Conservation (phyloP, 495 filamentous ascomycete genomes). For the Neurospora sp. region DNA sequence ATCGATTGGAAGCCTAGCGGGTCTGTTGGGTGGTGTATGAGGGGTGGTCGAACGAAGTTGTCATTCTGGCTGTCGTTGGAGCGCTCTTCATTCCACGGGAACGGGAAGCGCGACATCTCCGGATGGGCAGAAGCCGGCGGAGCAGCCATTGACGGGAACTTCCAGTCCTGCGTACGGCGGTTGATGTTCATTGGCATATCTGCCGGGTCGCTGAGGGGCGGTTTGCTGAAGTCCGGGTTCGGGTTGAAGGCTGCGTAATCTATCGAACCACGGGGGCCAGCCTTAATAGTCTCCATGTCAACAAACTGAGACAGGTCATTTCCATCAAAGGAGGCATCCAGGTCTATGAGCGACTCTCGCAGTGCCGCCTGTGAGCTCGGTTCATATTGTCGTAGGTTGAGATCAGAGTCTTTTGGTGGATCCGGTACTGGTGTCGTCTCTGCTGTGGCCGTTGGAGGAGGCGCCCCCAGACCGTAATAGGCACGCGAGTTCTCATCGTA, state of each 20-base stretch:
- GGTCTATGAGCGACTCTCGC: constrained; percentile 47
- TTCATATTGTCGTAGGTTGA: constrained; percentile 32
- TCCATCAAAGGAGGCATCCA: constrained; percentile 40
- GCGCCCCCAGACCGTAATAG: constrained; percentile 34
- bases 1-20: constrained; percentile 34
- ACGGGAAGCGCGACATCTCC: constrained; percentile 39
- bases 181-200: constrained; percentile 31
- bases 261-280: constrained; percentile 32
- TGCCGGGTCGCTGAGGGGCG: constrained; percentile 40
- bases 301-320: constrained; percentile 41
- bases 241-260: constrained; percentile 25
- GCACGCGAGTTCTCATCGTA: constrained; percentile 46
- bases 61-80: not conserved
- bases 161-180: constrained; percentile 51
- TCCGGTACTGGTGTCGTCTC: not conserved
- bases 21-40: constrained; percentile 42
- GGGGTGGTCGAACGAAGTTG: constrained; percentile 28
- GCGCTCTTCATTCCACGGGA: constrained; percentile 30
- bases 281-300: constrained; percentile 51
- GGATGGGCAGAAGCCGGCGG: constrained; percentile 41
- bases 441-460: constrained; percentile 15
- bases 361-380: constrained; percentile 40
- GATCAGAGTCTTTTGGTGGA: constrained; percentile 31
- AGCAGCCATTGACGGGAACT: constrained; percentile 41
- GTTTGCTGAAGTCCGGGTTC: constrained; percentile 35